phyloP scores from a whole-genome alignment of 371 early-diverging fungal genomes.

The Dinochytrium kinnereticum region DNA sequence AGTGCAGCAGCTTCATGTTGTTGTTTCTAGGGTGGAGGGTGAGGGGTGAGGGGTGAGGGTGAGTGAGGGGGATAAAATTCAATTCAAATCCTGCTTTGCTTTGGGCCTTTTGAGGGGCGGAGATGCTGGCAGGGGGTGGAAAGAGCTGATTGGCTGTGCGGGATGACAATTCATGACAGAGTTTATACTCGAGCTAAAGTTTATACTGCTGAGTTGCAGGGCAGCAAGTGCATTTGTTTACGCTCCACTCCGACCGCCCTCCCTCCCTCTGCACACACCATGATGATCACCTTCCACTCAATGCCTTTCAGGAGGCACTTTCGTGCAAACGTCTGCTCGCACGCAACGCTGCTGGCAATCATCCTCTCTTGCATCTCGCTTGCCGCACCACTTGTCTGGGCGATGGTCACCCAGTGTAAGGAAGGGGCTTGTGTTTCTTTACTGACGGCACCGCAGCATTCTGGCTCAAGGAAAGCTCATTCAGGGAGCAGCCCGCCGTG shows the following conservation, averaged over 20 bases:
- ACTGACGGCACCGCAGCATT: constrained; percentile 32
- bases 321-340: constrained; percentile 29
- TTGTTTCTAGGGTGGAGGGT: constrained; percentile 1
- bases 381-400: constrained; percentile 36
- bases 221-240: no score
- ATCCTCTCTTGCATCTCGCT: constrained; percentile 18
- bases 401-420: constrained; percentile 40
- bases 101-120: no score
- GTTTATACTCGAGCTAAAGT: no score
- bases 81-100: background rate
- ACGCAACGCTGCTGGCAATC: constrained; percentile 24
- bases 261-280: no score
- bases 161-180: no score
- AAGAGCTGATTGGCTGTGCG: background rate
- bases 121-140: background rate
- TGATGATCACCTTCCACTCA: constrained; percentile 18
- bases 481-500: constrained; percentile 40
- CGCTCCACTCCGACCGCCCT: no score
- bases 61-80: background rate
- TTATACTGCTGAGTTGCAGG: no score
- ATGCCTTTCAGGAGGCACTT: constrained; percentile 34
- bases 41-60: background rate
- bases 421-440: background rate
- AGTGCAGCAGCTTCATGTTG: constrained; percentile 4
- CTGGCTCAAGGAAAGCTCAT: constrained; percentile 39